Base-by-base conservation (phyloP, 345 rosid genomes). In the Fremontodendron californicum region DNA sequence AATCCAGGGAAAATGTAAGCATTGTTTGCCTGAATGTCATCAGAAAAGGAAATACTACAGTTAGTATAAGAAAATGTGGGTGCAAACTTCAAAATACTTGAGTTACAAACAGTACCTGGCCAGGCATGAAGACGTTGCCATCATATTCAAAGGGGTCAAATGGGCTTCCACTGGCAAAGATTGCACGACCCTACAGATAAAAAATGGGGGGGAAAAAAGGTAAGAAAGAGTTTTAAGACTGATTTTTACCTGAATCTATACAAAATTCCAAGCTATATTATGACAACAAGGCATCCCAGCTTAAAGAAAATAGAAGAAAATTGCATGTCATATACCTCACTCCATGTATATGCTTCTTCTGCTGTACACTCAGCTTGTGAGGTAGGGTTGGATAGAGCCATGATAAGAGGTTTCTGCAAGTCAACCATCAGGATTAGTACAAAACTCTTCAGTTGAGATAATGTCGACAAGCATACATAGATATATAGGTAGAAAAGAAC, bases 91-190 rank as follows among this genome's bases (percentile, higher is more conserved):
- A 35, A 71, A 49, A 42, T 33, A 37, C 1, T 76, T 48, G 60
- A 67, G 81, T 69, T 19, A n/a, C 31, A 57, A 61, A 55, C 33
- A 35, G 64, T 60, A 94, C 98, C 98, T 94, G 97, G 83, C 98
- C 98, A 49, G 99, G 97, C 46, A 86, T 64, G 43, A 82, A 86
- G 67, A 83, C 87, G 87, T 86, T 86, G 76, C 94, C 95, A 12
- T 88, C 48, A 64, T 89, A 90, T 79, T 92, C 92, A 75, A 96
- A 90, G 33, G 94, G 90, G 71, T 86, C 93, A 60, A 96, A 96
- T n/a, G 98, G 99, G 86, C 99, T 96, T 85, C 99, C 99, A 84
- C 98, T 93, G 5, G 93, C 98, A 83, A 86, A 96, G 72, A 96
- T 92, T 75, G 98, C 94, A 68, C 91, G 93, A 3, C 99, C 99